Percentiles rank a stretch among this genome's conserved stretches.
These are phyloP conservation scores for Arctium lappa DNA, from an alignment of 129 eudicot species.

Conservation along the genomic window DNA sequence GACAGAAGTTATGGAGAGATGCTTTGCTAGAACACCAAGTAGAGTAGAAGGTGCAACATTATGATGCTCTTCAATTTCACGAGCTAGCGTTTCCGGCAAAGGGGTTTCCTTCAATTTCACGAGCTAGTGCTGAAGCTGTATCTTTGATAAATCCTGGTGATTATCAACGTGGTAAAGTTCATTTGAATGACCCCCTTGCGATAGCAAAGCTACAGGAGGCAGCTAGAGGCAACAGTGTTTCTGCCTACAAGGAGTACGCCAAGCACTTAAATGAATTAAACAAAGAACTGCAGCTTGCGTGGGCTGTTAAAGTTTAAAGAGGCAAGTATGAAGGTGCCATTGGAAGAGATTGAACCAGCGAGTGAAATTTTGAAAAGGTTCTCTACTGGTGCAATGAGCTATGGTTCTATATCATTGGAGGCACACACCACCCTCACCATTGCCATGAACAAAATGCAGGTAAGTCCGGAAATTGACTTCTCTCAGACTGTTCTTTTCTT, in stretches of 20 bases:
- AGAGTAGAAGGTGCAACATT: constrained; percentile 99
- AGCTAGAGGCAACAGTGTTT: constrained; percentile 84
- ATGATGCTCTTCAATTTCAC: constrained; percentile 73
- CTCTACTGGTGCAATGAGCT: constrained; percentile 99
- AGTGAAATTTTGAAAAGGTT: constrained; percentile 95
- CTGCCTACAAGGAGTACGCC: constrained; percentile 86
- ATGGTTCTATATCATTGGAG: constrained; percentile 94
- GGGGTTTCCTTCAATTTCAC: constrained; percentile 30
- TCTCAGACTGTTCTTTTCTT: neutral
- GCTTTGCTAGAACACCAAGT: constrained; percentile 93
- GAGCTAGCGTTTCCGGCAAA: constrained; percentile 80
- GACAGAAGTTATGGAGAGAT: constrained; percentile 83
- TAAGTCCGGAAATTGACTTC: constrained; percentile 16
- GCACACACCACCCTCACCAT: constrained; percentile 92
- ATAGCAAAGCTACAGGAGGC: constrained; percentile 96
- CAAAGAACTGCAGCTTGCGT: constrained; percentile 52
- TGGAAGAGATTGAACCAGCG: constrained; percentile 97
- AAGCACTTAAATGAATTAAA: constrained; percentile 83
- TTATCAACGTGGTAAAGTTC: constrained; percentile 92
- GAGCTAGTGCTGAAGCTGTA: constrained; percentile 77
- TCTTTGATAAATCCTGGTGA: constrained; percentile 90
- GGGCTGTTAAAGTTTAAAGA: constrained; percentile 91
- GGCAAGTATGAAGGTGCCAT: constrained; percentile 48
- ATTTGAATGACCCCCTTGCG: constrained; percentile 91
- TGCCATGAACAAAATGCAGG: constrained; percentile 96